Percentiles rank a stretch among this genome's conserved stretches.
These are phyloP conservation scores for Alternaria hordeiaustralica DNA, from an alignment of 2,329 filamentous ascomycete genomes.

Conservation along the genomic window DNA sequence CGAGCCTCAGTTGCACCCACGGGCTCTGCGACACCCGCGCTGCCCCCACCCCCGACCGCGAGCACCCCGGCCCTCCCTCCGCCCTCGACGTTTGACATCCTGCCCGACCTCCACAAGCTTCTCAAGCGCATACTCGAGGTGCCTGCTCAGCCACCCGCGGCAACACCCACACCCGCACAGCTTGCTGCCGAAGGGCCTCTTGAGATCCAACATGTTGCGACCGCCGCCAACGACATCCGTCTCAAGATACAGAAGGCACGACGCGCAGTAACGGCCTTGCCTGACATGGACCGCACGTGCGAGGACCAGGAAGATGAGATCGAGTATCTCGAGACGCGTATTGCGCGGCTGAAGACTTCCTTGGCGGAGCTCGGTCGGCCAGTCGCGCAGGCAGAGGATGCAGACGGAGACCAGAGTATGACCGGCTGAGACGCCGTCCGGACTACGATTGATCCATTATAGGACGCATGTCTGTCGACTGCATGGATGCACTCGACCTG, in stretches of 20 bases:
- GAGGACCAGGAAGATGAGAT: constrained; percentile 77
- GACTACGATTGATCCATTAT: constrained; percentile 37
- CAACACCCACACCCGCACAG: constrained; percentile 34
- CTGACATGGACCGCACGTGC: constrained; percentile 71
- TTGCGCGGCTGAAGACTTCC: constrained; percentile 63
- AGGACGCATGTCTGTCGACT: constrained; percentile 35
- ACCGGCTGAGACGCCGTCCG: constrained; percentile 39
- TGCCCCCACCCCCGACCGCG: constrained; percentile 26
- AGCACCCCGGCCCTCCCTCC: constrained; percentile 69
- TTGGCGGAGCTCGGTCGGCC: constrained; percentile 41
- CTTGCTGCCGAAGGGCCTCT: constrained; percentile 50
- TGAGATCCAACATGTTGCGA: constrained; percentile 77
- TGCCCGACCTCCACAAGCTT: constrained; percentile 80
- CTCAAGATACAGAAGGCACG: constrained; percentile 83
- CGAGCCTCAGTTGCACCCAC: constrained; percentile 43
- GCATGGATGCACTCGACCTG: constrained; percentile 40
- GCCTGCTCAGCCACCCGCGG: constrained; percentile 44
- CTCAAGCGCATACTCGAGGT: constrained; percentile 72
- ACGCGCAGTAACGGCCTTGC: constrained; percentile 67
- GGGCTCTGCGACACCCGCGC: constrained; percentile 36
- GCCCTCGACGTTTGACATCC: constrained; percentile 82
- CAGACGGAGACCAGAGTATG: constrained; percentile 44
- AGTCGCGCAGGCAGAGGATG: constrained; percentile 24
- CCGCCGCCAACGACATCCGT: constrained; percentile 78
- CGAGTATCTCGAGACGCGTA: constrained; percentile 66